Percentiles rank a stretch among this genome's conserved stretches.
Evolutionary conservation across 2,329 filamentous ascomycete genomes (phyloP).

Genomic region (Sporothrix pallida): DNA sequence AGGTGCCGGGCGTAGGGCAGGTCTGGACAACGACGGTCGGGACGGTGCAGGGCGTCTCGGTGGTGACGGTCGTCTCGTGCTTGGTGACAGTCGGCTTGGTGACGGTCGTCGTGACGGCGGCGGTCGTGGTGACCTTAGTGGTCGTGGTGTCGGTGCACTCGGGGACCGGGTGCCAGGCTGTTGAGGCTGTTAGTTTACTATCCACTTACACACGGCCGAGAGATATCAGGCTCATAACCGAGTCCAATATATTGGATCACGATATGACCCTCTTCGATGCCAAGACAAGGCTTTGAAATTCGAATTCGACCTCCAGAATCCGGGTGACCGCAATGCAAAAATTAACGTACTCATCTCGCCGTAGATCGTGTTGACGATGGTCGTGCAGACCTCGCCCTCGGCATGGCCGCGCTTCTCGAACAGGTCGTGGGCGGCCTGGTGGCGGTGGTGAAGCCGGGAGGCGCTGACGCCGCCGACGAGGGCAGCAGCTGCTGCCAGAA

Average conservation of each 20-base stretch:
- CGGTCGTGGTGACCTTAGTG: conserved; percentile 28
- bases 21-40: conserved; percentile 60
- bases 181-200: not conserved
- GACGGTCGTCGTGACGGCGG: conserved; percentile 10
- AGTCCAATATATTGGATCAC: not conserved
- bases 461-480: conserved; percentile 63
- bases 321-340: not conserved
- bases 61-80: conserved; percentile 35
- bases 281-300: not conserved
- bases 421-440: conserved; percentile 55
- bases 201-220: not conserved
- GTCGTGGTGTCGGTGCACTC: conserved; percentile 25
- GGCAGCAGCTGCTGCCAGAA: conserved; percentile 69
- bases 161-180: conserved; percentile 27
- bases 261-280: not conserved
- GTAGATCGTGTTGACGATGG: conserved; percentile 73
- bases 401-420: conserved; percentile 57
- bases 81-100: not conserved
- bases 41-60: conserved; percentile 44
- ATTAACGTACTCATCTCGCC: conserved; percentile 58
- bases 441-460: conserved; percentile 60
- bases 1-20: conserved; percentile 71
- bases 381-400: conserved; percentile 65
- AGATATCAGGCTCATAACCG: not conserved
- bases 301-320: not conserved